Base-by-base conservation (phyloP, 495 filamentous ascomycete species). In the Parathielavia hyrcaniae region DNA sequence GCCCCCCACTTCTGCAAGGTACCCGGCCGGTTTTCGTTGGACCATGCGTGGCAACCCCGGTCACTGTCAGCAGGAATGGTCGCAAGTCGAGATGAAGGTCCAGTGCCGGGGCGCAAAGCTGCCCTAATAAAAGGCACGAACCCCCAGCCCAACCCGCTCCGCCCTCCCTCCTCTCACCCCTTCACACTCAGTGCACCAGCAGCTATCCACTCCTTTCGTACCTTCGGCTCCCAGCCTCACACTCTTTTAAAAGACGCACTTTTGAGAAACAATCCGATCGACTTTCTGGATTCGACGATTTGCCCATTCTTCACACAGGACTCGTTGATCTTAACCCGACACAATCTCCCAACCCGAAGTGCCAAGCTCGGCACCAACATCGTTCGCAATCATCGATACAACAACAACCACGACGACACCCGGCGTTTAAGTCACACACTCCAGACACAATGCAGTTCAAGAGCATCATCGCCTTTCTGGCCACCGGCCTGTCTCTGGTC, bases 361-460 rank as follows among this genome's bases (percentile, higher is more conserved):
- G 41, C 58, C 53, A 54, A 40, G 10, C 19, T 30, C 54, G 35
- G 19, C 17, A 53, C 56, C 55, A 30, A 40, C 46, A 39, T 59
- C 60, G 30, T 54, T 34, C 38, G 38, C 59, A 30, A 30, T 36
- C 50, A 11, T 17, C 20, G 4, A 12, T 44, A 30, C 36, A 32
- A 39, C 38, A 16, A 53, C 14, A 13, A 41, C 30, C 17, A 38
- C 38, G 22, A 32, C 30, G 34, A 35, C 39, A 35, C 14, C 17
- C 45, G 40, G 16, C 9, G 0, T 12, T 9, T 35, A 8, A 56
- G 36, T 38, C 49, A 5, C 16, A n/a, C 17, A 20, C 51, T 55
- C 30, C 61, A 26, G 48, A 9, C 71, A 71, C 60, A 57, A 74
- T 74, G 72, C 70, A 69, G 58, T 69, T 68, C 59, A 68, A 71